These are phyloP conservation scores for Penicillium cataractarum DNA, from an alignment of 495 filamentous ascomycete genomes.

Conservation along the genomic window DNA sequence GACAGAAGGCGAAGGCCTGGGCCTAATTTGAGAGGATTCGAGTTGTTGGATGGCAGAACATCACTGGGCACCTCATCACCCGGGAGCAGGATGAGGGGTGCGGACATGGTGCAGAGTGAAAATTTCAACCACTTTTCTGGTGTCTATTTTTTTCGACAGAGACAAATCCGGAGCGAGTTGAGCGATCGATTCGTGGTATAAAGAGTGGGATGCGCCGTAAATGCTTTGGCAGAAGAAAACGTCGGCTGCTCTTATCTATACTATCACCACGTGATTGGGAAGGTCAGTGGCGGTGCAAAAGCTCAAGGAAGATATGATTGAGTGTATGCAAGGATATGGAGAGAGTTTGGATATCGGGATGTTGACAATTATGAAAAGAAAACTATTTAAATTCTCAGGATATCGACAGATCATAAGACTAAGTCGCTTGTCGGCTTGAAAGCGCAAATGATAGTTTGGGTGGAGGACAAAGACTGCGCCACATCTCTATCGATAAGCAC, in stretches of 20 bases:
- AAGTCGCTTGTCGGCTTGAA: too few species aligned
- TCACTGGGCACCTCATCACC: slow-evolving; percentile 71
- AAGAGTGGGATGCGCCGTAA: not conserved
- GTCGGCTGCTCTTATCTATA: slow-evolving; percentile 9
- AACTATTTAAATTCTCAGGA: too few species aligned
- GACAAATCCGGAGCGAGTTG: not conserved
- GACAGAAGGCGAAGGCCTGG: slow-evolving; percentile 69
- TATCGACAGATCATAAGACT: too few species aligned
- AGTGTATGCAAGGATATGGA: not conserved
- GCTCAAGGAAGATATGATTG: not conserved
- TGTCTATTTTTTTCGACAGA: not conserved
- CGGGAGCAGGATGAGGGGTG: slow-evolving; percentile 67
- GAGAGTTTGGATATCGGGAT: not conserved
- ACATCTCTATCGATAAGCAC: slow-evolving; percentile 48
- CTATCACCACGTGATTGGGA: slow-evolving; percentile 29
- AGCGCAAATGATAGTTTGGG: not conserved
- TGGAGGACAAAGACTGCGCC: slow-evolving; percentile 21
- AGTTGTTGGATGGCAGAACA: slow-evolving; percentile 62
- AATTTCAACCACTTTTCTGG: not conserved
- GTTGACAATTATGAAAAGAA: too few species aligned
- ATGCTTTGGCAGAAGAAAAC: slow-evolving; percentile 10
- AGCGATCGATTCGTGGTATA: not conserved
- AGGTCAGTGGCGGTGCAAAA: not conserved
- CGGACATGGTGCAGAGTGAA: slow-evolving; percentile 35
- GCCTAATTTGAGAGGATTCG: slow-evolving; percentile 76